Evolutionary conservation across 2,329 filamentous ascomycete genomes (phyloP).

Genomic region (Colletotrichum gloeosporioides): DNA sequence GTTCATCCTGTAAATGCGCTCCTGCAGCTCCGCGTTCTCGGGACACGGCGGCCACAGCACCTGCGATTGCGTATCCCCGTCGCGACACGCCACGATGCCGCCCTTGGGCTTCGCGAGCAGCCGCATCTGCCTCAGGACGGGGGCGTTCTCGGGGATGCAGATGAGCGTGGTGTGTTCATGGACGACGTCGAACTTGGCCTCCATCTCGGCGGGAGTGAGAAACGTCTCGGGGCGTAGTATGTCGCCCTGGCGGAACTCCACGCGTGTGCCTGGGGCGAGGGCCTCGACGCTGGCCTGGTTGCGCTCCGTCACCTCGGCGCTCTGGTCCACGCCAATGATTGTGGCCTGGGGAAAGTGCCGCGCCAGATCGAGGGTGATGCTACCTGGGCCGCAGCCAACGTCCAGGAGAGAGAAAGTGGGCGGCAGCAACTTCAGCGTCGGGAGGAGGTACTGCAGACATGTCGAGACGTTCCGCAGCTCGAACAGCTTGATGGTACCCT

Average conservation of each 20-base stretch:
- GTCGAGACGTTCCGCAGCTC: slow-evolving; percentile 10
- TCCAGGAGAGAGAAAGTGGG: slow-evolving; percentile 42
- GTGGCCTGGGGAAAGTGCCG: slow-evolving; percentile 39
- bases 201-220: neutral
- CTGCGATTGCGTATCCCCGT: slow-evolving; percentile 15
- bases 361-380: slow-evolving; percentile 45
- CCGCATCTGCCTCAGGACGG: slow-evolving; percentile 8
- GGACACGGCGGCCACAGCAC: slow-evolving; percentile 17
- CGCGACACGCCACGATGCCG: slow-evolving; percentile 13
- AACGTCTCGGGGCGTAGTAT: slow-evolving; percentile 2
- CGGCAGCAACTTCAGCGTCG: slow-evolving; percentile 31
- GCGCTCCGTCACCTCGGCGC: slow-evolving; percentile 6
- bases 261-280: neutral
- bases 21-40: slow-evolving; percentile 13
- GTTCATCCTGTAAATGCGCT: slow-evolving; percentile 16
- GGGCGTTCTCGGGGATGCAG: slow-evolving; percentile 5
- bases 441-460: slow-evolving; percentile 31
- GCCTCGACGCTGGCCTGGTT: neutral
- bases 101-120: neutral
- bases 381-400: slow-evolving; percentile 48
- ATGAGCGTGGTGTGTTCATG: slow-evolving; percentile 17
- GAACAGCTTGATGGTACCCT: slow-evolving; percentile 4
- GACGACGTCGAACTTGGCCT: slow-evolving; percentile 6
- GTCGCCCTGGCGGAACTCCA: slow-evolving; percentile 3
- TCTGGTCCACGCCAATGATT: slow-evolving; percentile 37